Conservation (phyloP, 106 monocot species). For the Hemerocallis citrina region DNA sequence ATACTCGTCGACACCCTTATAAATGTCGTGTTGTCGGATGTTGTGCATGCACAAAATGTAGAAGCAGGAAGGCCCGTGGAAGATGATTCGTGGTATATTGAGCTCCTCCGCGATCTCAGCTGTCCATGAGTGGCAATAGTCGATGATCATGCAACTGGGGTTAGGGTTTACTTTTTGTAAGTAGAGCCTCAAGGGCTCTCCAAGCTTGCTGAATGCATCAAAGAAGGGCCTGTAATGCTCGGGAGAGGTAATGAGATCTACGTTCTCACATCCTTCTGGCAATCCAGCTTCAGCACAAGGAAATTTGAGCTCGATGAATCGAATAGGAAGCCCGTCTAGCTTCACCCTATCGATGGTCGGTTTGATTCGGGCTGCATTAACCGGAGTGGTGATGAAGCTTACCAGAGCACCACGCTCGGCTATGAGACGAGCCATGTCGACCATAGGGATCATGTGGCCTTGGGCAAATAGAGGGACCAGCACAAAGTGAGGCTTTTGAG, state of each 20-base stretch:
- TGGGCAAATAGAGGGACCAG: neutral
- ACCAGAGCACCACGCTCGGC: neutral
- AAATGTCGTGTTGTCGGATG: neutral
- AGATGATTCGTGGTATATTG: constrained; percentile 32
- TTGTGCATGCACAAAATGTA: constrained; percentile 9
- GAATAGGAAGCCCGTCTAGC: neutral
- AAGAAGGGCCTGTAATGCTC: constrained; percentile 9
- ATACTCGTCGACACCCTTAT: constrained; percentile 9
- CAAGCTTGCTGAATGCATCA: constrained; percentile 8
- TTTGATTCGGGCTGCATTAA: neutral
- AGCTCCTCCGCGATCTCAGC: constrained; percentile 17
- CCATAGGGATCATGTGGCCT: constrained; percentile 5
- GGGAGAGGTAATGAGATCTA: neutral
- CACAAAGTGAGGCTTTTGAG: neutral
- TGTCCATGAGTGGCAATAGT: constrained; percentile 17
- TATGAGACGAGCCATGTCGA: neutral
- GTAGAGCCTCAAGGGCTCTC: neutral
- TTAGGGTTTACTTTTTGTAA: neutral
- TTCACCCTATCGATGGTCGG: neutral
- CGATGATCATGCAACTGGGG: constrained; percentile 25
- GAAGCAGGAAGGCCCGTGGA: constrained; percentile 32
- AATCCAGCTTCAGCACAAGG: constrained; percentile 17
- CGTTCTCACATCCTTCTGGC: constrained; percentile 27
- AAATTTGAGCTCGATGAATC: constrained; percentile 15
- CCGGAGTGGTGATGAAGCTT: neutral